phyloP scores from a whole-genome alignment of 306 rosid genomes.

The Adenanthera pavonina region DNA sequence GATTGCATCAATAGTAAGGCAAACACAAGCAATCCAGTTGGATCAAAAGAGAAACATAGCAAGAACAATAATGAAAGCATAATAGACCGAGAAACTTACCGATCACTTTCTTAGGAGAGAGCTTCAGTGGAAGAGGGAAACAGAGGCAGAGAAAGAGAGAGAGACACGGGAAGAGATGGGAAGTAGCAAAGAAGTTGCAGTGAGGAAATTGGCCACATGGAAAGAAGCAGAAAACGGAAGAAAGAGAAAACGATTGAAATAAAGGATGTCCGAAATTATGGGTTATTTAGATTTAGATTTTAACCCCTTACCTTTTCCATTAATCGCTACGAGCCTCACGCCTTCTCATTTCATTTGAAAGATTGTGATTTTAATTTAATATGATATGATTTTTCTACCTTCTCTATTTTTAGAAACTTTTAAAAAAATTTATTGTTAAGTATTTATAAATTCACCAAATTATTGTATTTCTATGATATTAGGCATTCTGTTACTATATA shows the following conservation, averaged over 20 bases:
- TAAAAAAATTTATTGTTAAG: background rate
- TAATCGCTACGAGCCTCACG: background rate
- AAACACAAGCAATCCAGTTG: background rate
- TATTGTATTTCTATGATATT: background rate
- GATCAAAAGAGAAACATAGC: constrained; percentile 8
- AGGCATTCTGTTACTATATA: background rate
- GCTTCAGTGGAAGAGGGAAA: constrained; percentile 41
- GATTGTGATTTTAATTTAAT: background rate
- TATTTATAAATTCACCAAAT: background rate
- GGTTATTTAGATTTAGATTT: constrained; percentile 32
- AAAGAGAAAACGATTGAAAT: constrained; percentile 62
- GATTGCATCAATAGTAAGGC: constrained; percentile 22
- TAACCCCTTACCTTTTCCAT: background rate
- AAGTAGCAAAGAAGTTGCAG: constrained; percentile 49
- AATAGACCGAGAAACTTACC: constrained; percentile 53
- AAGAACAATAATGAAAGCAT: background rate
- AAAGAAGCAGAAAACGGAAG: constrained; percentile 43
- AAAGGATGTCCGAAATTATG: constrained; percentile 36
- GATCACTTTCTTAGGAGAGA: constrained; percentile 45
- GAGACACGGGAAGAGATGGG: constrained; percentile 18
- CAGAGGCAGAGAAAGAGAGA: constrained; percentile 34
- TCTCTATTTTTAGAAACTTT: background rate
- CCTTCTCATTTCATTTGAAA: background rate
- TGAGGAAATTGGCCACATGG: constrained; percentile 61
- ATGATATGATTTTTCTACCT: background rate